Base-by-base conservation (phyloP, 2,329 filamentous ascomycete species). In the Colletotrichum caudatum region DNA sequence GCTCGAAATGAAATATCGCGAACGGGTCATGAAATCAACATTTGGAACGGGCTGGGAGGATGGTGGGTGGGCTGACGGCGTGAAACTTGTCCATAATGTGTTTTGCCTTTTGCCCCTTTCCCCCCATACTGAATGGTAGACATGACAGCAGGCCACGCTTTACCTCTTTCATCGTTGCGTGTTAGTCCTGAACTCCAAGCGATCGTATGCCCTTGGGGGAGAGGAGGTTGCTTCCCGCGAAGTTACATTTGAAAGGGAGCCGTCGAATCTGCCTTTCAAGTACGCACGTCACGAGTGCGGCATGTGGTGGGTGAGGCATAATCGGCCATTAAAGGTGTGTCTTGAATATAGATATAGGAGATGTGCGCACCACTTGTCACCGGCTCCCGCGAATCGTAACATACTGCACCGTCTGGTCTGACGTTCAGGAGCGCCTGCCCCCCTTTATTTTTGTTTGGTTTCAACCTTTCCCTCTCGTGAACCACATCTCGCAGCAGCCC, bases 341-440 rank as follows among this genome's bases (percentile, higher is more conserved):
- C n/a, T n/a, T 46, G 37, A 48, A 62, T 39, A 53, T 70, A n/a
- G 50, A 56, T 70, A 29, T 66, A 61, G 63, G 56, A 57, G 56
- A 37, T 3, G 39, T n/a, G 20, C 20, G 23, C 35, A 26, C 16
- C 29, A 33, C 54, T 26, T 20, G 14, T 26, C 20, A 39, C 54
- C 54, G 20, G n/a, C n/a, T 29, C 44, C 23, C 14, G 23, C 16
- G 33, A 14, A 53, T 12, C 14, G 46, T 7, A 50, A 44, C 44
- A 20, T 12, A 50, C 44, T 29, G 20, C 1, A 12, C n/a, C 23
- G 39, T 39, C 60, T 16, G 39, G 46, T 51, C 48, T 18, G n/a
- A n/a, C 23, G 35, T 50, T 16, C 37, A 26, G 51, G 29, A 18
- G 6, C 12, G 14, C 7, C 37, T 23, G 44, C 20, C 44, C 44